A percentile compares a stretch with the other conserved stretches of the same genome.
These are phyloP conservation scores for Myxozyma monticola DNA, from an alignment of 805 yeast genomes.

Conservation along the genomic window DNA sequence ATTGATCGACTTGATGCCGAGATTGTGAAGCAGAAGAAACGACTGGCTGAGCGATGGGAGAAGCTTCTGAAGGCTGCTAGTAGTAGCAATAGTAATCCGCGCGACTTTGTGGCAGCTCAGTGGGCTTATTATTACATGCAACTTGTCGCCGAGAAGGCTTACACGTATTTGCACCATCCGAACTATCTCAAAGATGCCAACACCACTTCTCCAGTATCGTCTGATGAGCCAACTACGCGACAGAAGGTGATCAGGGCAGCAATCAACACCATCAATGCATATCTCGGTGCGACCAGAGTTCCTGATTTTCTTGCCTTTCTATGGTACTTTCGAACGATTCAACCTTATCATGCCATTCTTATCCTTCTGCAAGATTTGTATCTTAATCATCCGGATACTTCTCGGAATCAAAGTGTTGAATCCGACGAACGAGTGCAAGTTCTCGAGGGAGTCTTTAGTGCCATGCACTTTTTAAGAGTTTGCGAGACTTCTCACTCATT, in stretches of 20 bases:
- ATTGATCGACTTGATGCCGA: slow-evolving; percentile 17
- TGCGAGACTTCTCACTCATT: slow-evolving; percentile 11
- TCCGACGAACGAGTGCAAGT: slow-evolving; percentile 12
- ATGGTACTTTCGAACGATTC: slow-evolving; percentile 18
- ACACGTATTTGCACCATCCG: slow-evolving; percentile 20
- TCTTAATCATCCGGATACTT: slow-evolving; percentile 9
- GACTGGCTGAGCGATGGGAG: slow-evolving; percentile 13
- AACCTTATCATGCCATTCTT: slow-evolving; percentile 21
- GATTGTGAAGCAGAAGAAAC: slow-evolving; percentile 5
- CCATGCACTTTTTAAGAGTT: slow-evolving; percentile 14
- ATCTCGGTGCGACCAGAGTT: slow-evolving; percentile 6
- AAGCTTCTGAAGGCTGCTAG: background rate
- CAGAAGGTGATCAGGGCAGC: slow-evolving; percentile 14
- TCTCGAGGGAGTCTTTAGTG: slow-evolving; percentile 10
- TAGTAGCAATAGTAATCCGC: background rate
- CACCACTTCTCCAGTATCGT: background rate
- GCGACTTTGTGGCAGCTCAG: background rate
- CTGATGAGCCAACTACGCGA: slow-evolving; percentile 3
- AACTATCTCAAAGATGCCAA: slow-evolving; percentile 10
- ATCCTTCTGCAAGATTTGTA: slow-evolving; percentile 21
- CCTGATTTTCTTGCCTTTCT: slow-evolving; percentile 16
- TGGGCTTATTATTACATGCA: slow-evolving; percentile 13
- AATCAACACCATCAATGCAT: slow-evolving; percentile 14
- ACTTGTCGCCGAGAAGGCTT: slow-evolving; percentile 11
- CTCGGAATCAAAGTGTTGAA: background rate